A percentile compares a stretch with the other conserved stretches of the same genome.
Evolutionary conservation across 2,329 filamentous ascomycete genomes (phyloP).

Genomic region (Phyllachora maydis): DNA sequence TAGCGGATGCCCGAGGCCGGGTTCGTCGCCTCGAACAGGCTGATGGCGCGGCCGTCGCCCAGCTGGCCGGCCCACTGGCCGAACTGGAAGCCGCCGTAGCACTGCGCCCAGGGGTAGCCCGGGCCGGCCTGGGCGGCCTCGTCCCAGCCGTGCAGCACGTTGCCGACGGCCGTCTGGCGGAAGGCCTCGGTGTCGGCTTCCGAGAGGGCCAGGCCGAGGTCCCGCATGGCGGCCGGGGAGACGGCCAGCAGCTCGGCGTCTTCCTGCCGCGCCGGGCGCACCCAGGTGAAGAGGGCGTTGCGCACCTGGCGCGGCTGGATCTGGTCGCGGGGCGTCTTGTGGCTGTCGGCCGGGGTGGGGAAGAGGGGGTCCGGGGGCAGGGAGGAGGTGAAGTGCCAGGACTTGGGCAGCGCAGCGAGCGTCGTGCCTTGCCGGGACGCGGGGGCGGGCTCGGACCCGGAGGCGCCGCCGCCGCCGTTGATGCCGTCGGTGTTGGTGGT

Average conservation of each 20-base stretch:
- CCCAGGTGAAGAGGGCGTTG: constrained; percentile 73
- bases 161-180: constrained; percentile 57
- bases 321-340: constrained; percentile 56
- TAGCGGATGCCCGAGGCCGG: constrained; percentile 51
- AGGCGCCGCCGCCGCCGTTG: neutral
- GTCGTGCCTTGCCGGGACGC: constrained; percentile 11
- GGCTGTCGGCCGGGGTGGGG: constrained; percentile 62
- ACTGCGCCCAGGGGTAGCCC: constrained; percentile 95
- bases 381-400: constrained; percentile 41
- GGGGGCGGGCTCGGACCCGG: neutral
- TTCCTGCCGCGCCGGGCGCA: constrained; percentile 55
- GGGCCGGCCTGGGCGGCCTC: constrained; percentile 19
- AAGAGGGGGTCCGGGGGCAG: constrained; percentile 61
- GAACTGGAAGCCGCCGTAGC: constrained; percentile 69
- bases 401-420: constrained; percentile 37
- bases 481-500: constrained; percentile 2
- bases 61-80: constrained; percentile 92
- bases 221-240: constrained; percentile 56
- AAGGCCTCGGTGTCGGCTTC: constrained; percentile 59
- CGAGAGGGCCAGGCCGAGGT: constrained; percentile 53
- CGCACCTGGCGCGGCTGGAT: constrained; percentile 70
- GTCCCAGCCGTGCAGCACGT: constrained; percentile 63
- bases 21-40: constrained; percentile 76
- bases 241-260: constrained; percentile 65
- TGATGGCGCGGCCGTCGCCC: constrained; percentile 86